phyloP scores from a whole-genome alignment of 2,329 filamentous ascomycete genomes.

The Trichoderma citrinoviride region DNA sequence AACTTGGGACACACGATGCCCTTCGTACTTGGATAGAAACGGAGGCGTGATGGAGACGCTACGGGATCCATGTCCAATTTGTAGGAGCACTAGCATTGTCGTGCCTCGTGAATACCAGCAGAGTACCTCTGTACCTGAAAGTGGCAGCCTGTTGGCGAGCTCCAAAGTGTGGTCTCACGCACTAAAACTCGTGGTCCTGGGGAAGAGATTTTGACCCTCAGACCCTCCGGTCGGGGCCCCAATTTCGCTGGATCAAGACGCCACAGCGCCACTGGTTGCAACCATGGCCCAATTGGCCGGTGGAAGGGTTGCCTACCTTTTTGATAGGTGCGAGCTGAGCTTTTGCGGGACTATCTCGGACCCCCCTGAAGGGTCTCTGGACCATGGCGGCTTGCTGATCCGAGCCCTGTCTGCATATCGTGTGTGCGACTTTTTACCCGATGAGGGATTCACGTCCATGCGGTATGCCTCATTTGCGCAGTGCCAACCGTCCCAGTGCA shows the following conservation, averaged over 20 bases:
- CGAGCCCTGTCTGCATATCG: conserved; percentile 1
- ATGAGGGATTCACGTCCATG: conserved; percentile 13
- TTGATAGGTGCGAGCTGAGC: conserved; percentile 19
- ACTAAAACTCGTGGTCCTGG: not conserved
- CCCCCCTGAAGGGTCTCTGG: conserved; percentile 1
- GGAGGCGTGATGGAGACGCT: conserved; percentile 12
- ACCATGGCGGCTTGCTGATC: conserved; percentile 9
- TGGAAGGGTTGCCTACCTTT: conserved; percentile 16
- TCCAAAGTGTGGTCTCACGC: not conserved
- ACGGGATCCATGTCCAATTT: conserved; percentile 14
- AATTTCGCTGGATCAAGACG: conserved; percentile 21
- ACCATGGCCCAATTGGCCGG: conserved; percentile 19
- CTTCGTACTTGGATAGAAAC: conserved; percentile 10
- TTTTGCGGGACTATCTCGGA: conserved; percentile 21
- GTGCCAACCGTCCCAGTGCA: not conserved
- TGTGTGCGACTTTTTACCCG: conserved; percentile 5
- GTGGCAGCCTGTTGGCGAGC: conserved; percentile 8
- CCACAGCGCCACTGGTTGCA: conserved; percentile 20
- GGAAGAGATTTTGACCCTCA: conserved; percentile 13
- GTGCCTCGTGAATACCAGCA: too few species aligned
- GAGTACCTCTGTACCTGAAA: not conserved
- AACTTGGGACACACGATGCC: not conserved
- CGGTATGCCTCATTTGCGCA: not conserved
- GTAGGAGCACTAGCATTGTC: not conserved
- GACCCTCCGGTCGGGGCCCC: conserved; percentile 7